Evolutionary conservation across 441 rosid species (phyloP), one percentile per base, ranked within the genome.

Genomic region (Biscutella laevigata): DNA sequence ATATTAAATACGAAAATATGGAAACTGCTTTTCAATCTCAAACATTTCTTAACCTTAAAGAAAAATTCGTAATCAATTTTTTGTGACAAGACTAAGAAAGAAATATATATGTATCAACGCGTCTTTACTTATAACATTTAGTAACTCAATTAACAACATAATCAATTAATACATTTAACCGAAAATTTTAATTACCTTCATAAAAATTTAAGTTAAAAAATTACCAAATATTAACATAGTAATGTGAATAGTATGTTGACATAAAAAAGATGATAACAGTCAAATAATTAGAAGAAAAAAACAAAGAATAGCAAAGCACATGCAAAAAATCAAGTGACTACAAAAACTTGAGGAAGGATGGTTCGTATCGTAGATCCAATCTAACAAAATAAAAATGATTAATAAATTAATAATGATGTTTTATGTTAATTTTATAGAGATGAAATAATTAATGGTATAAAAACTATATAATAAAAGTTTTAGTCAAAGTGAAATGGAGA

Each of bases 1-100:
- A n/a, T n/a, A n/a, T n/a, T n/a, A n/a, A n/a, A n/a, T n/a, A n/a
- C n/a, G n/a, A n/a, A n/a, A n/a, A n/a, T n/a, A n/a, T n/a, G n/a
- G n/a, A n/a, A n/a, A n/a, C n/a, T n/a, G n/a, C n/a, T n/a, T n/a
- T n/a, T n/a, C n/a, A n/a, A n/a, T n/a, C n/a, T n/a, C n/a, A n/a
- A 38, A 62, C 57, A 56, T 57, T 65, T 58, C 64, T 66, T 65
- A 51, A 58, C 70, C 58, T 64, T 20, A 50, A 64, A 64, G 69
- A 50, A 64, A 22, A 64, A 33, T 19, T 33, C 3, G 13, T 49
- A 49, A 64, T 64, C 52, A 35, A 49, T 49, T 12, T 16, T 20
- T 1, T n/a, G 21, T 13, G 17, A 30, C n/a, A 8, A 17, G 4
- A 59, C 14, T 9, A n/a, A 24, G 2, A n/a, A 15, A 30, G 10